Conservation (phyloP, 768 basidiomycete species). For the Tulasnella sp. region DNA sequence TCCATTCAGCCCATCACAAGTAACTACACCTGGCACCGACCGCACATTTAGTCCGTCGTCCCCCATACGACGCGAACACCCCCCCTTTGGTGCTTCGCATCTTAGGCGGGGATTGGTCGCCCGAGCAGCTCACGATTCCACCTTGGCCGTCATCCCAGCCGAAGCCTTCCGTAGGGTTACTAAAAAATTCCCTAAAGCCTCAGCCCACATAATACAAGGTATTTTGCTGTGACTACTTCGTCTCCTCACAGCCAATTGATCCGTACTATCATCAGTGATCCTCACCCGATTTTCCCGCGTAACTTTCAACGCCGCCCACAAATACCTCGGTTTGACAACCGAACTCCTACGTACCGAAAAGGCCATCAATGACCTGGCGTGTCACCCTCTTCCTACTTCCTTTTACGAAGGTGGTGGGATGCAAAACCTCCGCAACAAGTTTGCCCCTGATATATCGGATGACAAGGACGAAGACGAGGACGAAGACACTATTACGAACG, state of each 20-base stretch:
- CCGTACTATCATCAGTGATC: constrained; percentile 49
- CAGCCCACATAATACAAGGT: constrained; percentile 94
- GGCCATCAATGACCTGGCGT: constrained; percentile 92
- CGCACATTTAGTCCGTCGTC: not conserved
- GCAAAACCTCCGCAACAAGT: constrained; percentile 79
- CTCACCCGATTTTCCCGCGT: constrained; percentile 92
- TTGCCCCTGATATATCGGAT: constrained; percentile 34
- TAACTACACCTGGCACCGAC: not conserved
- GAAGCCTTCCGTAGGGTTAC: constrained; percentile 91
- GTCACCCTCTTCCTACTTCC: constrained; percentile 78
- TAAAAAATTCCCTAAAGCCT: constrained; percentile 93
- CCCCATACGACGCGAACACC: no score
- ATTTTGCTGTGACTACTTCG: not conserved
- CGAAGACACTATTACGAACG: constrained; percentile 5
- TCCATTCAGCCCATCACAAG: not conserved
- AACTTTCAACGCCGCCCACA: constrained; percentile 94
- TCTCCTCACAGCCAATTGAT: not conserved
- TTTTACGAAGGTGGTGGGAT: constrained; percentile 93
- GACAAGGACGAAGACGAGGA: constrained; percentile 10
- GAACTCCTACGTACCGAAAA: constrained; percentile 96
- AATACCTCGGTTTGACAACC: constrained; percentile 85
- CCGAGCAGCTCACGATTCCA: constrained; percentile 87
- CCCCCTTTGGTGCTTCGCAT: no score
- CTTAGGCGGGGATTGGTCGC: constrained; percentile 56
- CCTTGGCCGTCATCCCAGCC: constrained; percentile 96